Evolutionary conservation across 768 basidiomycete genomes (phyloP), one percentile per base, ranked within the genome.

Genomic region (Trichaptum fuscoviolaceum): DNA sequence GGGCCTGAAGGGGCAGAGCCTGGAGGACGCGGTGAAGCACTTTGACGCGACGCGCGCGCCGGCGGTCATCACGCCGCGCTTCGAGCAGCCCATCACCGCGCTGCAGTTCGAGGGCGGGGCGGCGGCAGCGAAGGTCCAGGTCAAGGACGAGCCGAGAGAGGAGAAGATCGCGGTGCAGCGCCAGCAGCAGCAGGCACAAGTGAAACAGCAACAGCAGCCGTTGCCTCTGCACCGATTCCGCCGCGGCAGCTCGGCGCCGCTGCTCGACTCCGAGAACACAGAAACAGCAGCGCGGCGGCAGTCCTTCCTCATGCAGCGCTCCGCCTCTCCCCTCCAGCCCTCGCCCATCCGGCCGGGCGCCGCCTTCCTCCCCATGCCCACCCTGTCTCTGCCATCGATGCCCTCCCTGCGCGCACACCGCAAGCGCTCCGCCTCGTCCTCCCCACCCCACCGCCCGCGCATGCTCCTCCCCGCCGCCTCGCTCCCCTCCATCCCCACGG

Each of bases 1-100:
- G 66, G 79, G 79, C 63, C 76, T 77, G 73, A 79, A 77, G 71
- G 79, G 79, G 62, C 70, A 70, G 5, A 77, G 77, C 65, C 75
- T 80, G 57, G 72, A 76, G 58, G 72, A 69, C 18, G 77, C 76
- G 18, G 73, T 79, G 63, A 68, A 75, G 62, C 25, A 5, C 9
- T 61, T 61, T 23, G 59, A 61, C 59, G 15, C 25, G 25, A 25
- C 24, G 24, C 59, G 59, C 30, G 59, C 30, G 2, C 59, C 59
- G 5, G 59, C 24, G 3, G 30, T 61, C 59, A 25, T 25, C 8
- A 61, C 59, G 5, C 42, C 42, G 15, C 59, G 59, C 59, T 61
- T 61, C 15, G 59, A 61, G 59, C 25, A 25, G 15, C 59, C 59
- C 17, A 25, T 61, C 59, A 61, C 59, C 2, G 59, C 59, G 30